Evolutionary conservation across 305 asterid species (phyloP).

Genomic region (Ilex paraguariensis): DNA sequence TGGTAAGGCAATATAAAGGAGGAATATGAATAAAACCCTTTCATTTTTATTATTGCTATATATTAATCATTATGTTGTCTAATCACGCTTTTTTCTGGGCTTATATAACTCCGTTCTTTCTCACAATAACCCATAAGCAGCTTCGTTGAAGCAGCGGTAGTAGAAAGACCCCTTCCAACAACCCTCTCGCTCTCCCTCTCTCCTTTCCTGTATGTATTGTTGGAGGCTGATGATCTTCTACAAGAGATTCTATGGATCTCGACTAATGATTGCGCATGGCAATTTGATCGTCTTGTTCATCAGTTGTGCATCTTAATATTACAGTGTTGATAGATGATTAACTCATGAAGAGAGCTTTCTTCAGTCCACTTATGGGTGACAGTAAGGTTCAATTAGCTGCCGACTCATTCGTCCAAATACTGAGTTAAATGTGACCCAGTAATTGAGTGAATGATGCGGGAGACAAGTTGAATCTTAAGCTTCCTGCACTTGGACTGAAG

Average conservation of each 20-base stretch:
- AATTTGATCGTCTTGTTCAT: too few species aligned
- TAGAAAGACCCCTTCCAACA: too few species aligned
- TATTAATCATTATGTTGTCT: constrained; percentile 21
- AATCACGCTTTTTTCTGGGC: constrained; percentile 30
- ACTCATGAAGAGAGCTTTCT: constrained; percentile 71
- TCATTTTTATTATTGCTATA: constrained; percentile 8
- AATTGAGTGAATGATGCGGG: constrained; percentile 89
- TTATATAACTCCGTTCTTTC: constrained; percentile 33
- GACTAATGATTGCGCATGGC: too few species aligned
- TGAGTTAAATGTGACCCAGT: constrained; percentile 35
- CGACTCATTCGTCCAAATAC: constrained; percentile 93
- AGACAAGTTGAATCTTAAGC: constrained; percentile 62
- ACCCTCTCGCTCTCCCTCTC: too few species aligned
- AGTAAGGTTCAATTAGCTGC: constrained; percentile 81
- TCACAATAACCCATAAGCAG: constrained; percentile 5
- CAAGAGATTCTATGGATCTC: too few species aligned
- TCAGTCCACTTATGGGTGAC: constrained; percentile 68
- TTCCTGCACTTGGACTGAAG: constrained; percentile 98
- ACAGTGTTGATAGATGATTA: not conserved
- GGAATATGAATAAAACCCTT: constrained; percentile 27
- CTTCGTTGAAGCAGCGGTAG: not conserved
- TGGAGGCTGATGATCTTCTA: not conserved
- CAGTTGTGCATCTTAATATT: too few species aligned
- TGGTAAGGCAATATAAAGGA: constrained; percentile 1
- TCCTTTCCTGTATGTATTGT: not conserved